Base-by-base conservation (phyloP, 768 basidiomycete genomes). In the Daedaleopsis sinensis region DNA sequence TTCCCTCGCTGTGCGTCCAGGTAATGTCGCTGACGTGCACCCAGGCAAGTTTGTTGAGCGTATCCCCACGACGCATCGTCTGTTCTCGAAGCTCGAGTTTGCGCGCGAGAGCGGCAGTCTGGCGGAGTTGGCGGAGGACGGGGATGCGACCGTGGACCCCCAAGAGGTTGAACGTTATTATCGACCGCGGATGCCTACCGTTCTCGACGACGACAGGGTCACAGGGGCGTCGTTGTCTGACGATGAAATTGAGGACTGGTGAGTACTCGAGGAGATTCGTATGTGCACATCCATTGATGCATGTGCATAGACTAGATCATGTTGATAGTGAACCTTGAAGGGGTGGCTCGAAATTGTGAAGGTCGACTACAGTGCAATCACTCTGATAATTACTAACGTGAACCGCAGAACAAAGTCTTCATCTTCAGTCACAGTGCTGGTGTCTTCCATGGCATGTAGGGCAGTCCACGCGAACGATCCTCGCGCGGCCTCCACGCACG, bases 1-100 rank as follows among this genome's bases (percentile, higher is more conserved):
- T 10, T 12, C 54, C 42, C 43, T 18, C 12, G 21, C 21, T 19
- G 38, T 44, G 21, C 11, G 24, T 27, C 13, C 16, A 58, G 61
- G 18, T 66, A 12, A 21, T n/a, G 32, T 32, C 24, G 16, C 52
- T 18, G 19, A 37, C 37, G 8, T 55, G 19, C 27, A 6, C 24
- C 27, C 36, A 47, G 16, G 27, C 27, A 32, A 9, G 32, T 21
- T 12, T 57, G 27, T 46, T 21, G 10, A 10, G 12, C 37, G 21
- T 15, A 55, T 59, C 39, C 71, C 70, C 3, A 61, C 50, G 12
- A 77, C 79, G 0, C 84, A 87, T 66, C 67, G 70, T 7, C 63
- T 77, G 39, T 90, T 89, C 68, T 87, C 87, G 19, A 73, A 66
- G 50, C 69, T 89, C 64, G 71, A 72, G 23, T 89, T 87, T 70